Evolutionary conservation across 345 rosid genomes (phyloP).

Genomic region (Ceriops zippeliana): DNA sequence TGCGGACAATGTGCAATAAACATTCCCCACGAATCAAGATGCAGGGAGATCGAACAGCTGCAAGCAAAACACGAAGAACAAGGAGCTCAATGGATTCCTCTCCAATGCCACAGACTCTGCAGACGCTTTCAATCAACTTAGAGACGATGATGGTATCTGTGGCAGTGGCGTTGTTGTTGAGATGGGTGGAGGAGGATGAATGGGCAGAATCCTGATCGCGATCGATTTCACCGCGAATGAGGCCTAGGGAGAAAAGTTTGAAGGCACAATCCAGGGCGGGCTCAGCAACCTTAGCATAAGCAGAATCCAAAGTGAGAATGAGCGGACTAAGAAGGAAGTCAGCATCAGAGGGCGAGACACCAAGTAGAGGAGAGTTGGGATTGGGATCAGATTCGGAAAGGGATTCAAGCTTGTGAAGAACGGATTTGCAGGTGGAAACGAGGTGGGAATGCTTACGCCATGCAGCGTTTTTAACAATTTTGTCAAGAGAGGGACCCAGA

Average conservation of each 20-base stretch:
- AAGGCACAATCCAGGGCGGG: slow-evolving; percentile 81
- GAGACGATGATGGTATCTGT: slow-evolving; percentile 4
- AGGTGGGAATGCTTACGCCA: slow-evolving; percentile 91
- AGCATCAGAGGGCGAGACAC: slow-evolving; percentile 63
- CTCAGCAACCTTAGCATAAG: slow-evolving; percentile 65
- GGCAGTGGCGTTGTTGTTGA: too few species aligned
- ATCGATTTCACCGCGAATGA: slow-evolving; percentile 58
- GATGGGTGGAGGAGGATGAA: not conserved
- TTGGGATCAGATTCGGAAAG: slow-evolving; percentile 37
- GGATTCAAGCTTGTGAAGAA: slow-evolving; percentile 71
- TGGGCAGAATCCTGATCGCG: not conserved
- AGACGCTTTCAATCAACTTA: slow-evolving; percentile 47
- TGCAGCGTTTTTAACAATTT: slow-evolving; percentile 88
- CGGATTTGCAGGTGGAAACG: slow-evolving; percentile 80
- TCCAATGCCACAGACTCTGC: slow-evolving; percentile 60
- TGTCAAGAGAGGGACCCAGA: slow-evolving; percentile 71
- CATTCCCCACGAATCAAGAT: slow-evolving; percentile 80
- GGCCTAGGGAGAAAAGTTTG: slow-evolving; percentile 68
- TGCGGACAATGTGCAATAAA: slow-evolving; percentile 64
- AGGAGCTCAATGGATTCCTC: slow-evolving; percentile 74
- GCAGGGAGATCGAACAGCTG: slow-evolving; percentile 69
- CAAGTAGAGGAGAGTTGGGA: slow-evolving; percentile 44
- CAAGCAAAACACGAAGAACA: slow-evolving; percentile 69
- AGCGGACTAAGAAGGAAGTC: slow-evolving; percentile 57
- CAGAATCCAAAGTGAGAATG: slow-evolving; percentile 65